These are phyloP conservation scores for Venturia nashicola DNA, from an alignment of 2,329 filamentous ascomycete species.

Conservation along the genomic window DNA sequence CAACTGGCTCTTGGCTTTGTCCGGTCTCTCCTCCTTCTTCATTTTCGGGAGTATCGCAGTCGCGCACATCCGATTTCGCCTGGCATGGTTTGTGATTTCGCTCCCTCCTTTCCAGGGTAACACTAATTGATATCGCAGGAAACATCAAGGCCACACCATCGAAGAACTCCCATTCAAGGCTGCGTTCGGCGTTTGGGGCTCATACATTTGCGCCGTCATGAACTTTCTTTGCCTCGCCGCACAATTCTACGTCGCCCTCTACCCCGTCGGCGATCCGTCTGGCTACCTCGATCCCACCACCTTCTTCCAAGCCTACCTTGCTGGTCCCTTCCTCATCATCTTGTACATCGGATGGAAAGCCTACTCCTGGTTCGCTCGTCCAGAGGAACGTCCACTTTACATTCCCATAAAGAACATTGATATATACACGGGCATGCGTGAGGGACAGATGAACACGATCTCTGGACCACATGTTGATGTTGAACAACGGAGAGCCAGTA, in stretches of 20 bases:
- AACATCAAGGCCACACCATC: conserved; percentile 21
- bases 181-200: conserved; percentile 27
- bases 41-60: conserved; percentile 79
- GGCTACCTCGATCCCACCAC: neutral
- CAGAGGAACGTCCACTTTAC: conserved; percentile 19
- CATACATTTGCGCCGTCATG: conserved; percentile 26
- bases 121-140: neutral
- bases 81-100: conserved; percentile 20
- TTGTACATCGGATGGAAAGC: conserved; percentile 10
- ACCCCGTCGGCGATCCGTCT: conserved; percentile 12
- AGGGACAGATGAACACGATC: conserved; percentile 13
- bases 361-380: conserved; percentile 14
- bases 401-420: conserved; percentile 22
- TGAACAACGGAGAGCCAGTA: conserved; percentile 19
- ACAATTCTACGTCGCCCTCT: conserved; percentile 26
- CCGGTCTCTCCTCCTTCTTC: conserved; percentile 61
- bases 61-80: conserved; percentile 81
- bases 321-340: conserved; percentile 5
- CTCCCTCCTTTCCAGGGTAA: neutral
- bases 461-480: conserved; percentile 17
- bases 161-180: conserved; percentile 34
- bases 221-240: conserved; percentile 27
- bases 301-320: conserved; percentile 10
- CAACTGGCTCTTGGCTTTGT: conserved; percentile 67
- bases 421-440: conserved; percentile 25